These are phyloP conservation scores for Pyrenophora teres DNA, from an alignment of 2,329 filamentous ascomycete genomes.

Conservation along the genomic window DNA sequence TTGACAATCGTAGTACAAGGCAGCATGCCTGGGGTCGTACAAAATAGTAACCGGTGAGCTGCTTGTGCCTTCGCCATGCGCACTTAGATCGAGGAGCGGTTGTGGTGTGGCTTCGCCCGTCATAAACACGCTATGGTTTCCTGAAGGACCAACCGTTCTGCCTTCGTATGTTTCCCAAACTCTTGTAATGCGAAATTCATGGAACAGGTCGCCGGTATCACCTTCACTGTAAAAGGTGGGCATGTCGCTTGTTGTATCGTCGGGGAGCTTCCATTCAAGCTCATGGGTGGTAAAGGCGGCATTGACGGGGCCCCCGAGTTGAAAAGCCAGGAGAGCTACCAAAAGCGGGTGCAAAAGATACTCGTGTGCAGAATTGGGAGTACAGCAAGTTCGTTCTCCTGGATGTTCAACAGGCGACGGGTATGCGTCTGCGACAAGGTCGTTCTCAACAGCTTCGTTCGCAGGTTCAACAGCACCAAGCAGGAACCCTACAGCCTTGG, in stretches of 20 bases:
- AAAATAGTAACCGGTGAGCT: constrained; percentile 10
- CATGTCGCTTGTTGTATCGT: neutral
- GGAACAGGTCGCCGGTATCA: constrained; percentile 6
- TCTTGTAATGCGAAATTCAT: constrained; percentile 13
- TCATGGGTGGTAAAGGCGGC: constrained; percentile 13
- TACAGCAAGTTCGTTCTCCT: neutral
- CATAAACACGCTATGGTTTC: constrained; percentile 14
- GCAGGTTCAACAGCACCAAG: neutral
- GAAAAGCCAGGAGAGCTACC: constrained; percentile 16
- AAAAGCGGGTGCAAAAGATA: constrained; percentile 12
- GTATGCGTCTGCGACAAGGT: neutral
- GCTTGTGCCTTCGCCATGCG: neutral
- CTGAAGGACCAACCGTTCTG: neutral
- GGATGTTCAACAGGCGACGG: neutral
- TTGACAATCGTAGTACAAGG: constrained; percentile 18
- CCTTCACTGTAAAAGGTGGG: constrained; percentile 14
- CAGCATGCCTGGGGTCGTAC: constrained; percentile 11
- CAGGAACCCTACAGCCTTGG: constrained; percentile 4
- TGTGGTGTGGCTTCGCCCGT: constrained; percentile 6
- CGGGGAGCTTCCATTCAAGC: constrained; percentile 13
- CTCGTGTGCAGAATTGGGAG: neutral
- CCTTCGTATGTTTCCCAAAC: constrained; percentile 15
- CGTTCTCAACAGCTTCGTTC: neutral
- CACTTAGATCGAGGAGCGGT: neutral
- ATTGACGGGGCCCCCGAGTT: constrained; percentile 18